Conservation (phyloP, 2,329 filamentous ascomycete species). For the Sclerotiophoma versabilis region DNA sequence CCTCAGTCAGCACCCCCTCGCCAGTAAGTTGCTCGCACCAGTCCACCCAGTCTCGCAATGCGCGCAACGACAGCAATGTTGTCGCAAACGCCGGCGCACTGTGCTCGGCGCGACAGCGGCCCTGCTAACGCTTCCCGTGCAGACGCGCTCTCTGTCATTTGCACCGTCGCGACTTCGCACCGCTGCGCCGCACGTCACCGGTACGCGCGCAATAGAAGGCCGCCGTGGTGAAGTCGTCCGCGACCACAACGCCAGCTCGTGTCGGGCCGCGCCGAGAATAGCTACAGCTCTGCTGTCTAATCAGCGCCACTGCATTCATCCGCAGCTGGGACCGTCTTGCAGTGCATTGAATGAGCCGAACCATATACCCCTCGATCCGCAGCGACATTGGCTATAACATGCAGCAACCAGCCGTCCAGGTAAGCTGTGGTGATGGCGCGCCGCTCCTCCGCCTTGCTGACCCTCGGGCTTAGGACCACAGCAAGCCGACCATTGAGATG, state of each 20-base stretch:
- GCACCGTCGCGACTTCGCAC: slow-evolving; percentile 11
- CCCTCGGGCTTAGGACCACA: slow-evolving; percentile 38
- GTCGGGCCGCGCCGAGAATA: slow-evolving; percentile 6
- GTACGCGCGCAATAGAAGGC: slow-evolving; percentile 1
- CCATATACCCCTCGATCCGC: slow-evolving; percentile 45
- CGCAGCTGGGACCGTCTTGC: slow-evolving; percentile 2
- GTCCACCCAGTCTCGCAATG: slow-evolving; percentile 2
- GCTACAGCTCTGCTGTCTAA: slow-evolving; percentile 11
- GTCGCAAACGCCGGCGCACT: slow-evolving; percentile 7
- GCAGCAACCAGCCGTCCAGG: slow-evolving; percentile 58
- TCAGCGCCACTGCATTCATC: slow-evolving; percentile 9
- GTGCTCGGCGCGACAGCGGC: slow-evolving; percentile 2
- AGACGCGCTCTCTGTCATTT: slow-evolving; percentile 7
- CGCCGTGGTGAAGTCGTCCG: slow-evolving; percentile 1
- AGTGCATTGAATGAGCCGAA: slow-evolving; percentile 33
- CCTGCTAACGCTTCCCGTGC: slow-evolving; percentile 5
- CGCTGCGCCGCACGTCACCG: slow-evolving; percentile 14
- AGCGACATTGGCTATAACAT: slow-evolving; percentile 42
- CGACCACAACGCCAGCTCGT: slow-evolving; percentile 14
- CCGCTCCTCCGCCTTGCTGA: slow-evolving; percentile 30
- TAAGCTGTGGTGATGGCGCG: slow-evolving; percentile 52
- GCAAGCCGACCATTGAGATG: slow-evolving; percentile 52
- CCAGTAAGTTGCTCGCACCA: slow-evolving; percentile 28
- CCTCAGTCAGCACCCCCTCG: slow-evolving; percentile 11
- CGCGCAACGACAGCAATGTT: slow-evolving; percentile 7